phyloP scores from a whole-genome alignment of 2,329 filamentous ascomycete genomes.

The Colletotrichum lentis region DNA sequence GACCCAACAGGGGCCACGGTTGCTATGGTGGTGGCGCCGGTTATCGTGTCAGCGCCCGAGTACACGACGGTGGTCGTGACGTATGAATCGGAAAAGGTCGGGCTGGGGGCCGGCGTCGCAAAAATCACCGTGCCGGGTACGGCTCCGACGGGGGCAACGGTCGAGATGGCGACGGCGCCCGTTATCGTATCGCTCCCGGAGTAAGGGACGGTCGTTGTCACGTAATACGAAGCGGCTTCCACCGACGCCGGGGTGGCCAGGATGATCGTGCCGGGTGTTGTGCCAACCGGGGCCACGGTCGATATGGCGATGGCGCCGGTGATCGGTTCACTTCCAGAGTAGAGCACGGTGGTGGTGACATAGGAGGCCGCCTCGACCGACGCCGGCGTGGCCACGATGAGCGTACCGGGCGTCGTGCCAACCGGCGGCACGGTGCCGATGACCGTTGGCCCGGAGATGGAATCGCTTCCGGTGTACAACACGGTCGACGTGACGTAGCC shows the following conservation, averaged over 20 bases:
- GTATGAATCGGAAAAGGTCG: neutral
- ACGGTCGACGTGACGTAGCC: conserved; percentile 8
- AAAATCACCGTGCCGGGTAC: conserved; percentile 4
- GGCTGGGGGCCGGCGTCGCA: neutral
- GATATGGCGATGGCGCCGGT: neutral
- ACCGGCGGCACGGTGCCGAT: neutral
- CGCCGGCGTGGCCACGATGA: neutral
- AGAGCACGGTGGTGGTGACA: conserved; percentile 3
- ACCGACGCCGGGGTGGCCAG: conserved; percentile 1
- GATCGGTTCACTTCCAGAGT: conserved; percentile 5
- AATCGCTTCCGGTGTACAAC: conserved; percentile 7
- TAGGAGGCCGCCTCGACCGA: neutral
- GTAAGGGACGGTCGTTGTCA: conserved; percentile 2
- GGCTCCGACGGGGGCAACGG: neutral
- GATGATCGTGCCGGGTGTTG: neutral
- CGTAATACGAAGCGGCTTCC: neutral
- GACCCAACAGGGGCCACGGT: no score
- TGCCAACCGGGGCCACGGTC: neutral
- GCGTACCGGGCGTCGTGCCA: neutral
- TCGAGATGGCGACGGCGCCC: neutral
- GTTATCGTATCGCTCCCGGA: conserved; percentile 8
- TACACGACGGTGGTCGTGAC: neutral
- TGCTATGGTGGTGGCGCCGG: no score
- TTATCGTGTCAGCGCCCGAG: no score
- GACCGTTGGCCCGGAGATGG: neutral